Evolutionary conservation across 2,329 filamentous ascomycete genomes (phyloP).

Genomic region (Colletotrichum sp.): DNA sequence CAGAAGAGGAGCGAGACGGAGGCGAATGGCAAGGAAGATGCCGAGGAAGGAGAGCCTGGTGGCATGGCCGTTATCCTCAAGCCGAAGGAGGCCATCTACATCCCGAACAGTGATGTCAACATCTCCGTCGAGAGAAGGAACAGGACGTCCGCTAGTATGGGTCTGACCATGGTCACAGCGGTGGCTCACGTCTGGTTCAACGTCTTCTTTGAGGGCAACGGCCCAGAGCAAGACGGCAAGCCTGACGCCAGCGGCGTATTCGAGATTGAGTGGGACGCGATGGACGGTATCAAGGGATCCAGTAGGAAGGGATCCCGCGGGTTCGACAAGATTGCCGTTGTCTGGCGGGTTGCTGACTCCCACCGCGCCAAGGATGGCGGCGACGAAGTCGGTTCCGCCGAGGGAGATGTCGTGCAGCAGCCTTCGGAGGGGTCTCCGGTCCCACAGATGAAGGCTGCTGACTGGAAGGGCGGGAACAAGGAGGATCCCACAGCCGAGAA

Average conservation of each 20-base stretch:
- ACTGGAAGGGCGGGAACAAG: conserved; percentile 72
- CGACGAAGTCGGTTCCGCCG: conserved; percentile 27
- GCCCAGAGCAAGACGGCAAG: conserved; percentile 70
- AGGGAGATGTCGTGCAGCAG: conserved; percentile 54
- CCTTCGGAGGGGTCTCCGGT: conserved; percentile 72
- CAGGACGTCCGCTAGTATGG: conserved; percentile 76
- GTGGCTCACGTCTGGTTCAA: conserved; percentile 99
- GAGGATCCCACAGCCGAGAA: conserved; percentile 59
- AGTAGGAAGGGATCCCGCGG: conserved; percentile 81
- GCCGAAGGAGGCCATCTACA: conserved; percentile 69
- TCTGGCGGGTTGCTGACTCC: conserved; percentile 68
- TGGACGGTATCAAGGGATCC: conserved; percentile 96
- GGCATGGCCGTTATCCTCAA: conserved; percentile 81
- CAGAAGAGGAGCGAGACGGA: conserved; percentile 13
- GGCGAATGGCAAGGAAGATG: background rate
- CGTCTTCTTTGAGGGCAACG: conserved; percentile 85
- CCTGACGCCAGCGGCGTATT: conserved; percentile 72
- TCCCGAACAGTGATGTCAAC: conserved; percentile 87
- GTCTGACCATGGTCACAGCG: conserved; percentile 88
- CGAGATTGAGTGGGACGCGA: conserved; percentile 64
- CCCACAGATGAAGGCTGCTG: conserved; percentile 70
- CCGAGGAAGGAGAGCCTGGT: conserved; percentile 49
- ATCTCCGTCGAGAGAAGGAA: conserved; percentile 89
- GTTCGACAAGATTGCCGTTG: conserved; percentile 81
- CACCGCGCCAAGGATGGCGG: conserved; percentile 18